phyloP scores from a whole-genome alignment of 106 monocot genomes.

The Dactylorhiza incarnata region DNA sequence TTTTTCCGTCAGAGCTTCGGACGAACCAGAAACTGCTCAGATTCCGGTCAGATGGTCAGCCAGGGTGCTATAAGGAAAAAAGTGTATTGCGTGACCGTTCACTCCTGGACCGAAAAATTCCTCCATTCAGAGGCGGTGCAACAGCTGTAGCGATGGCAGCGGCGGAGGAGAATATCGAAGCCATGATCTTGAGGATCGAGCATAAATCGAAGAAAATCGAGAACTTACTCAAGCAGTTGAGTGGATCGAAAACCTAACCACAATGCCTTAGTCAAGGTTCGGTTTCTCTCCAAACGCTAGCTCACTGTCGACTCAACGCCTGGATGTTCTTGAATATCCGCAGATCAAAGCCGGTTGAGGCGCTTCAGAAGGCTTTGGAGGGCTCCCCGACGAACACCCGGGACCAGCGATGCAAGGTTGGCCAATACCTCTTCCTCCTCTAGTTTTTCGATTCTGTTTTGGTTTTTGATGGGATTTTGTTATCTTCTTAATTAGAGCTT shows the following conservation, averaged over 20 bases:
- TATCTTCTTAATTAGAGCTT: neutral
- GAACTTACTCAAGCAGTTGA: slow-evolving; percentile 74
- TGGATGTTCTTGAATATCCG: neutral
- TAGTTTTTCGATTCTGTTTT: neutral
- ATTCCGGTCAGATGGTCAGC: too few relatives aligned
- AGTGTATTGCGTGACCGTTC: too few relatives aligned
- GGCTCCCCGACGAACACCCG: slow-evolving; percentile 66
- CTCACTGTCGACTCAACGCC: neutral
- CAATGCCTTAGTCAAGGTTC: neutral
- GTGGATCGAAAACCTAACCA: neutral
- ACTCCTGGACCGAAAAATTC: too few relatives aligned
- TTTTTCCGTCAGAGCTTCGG: too few relatives aligned
- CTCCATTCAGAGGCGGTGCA: neutral
- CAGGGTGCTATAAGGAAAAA: too few relatives aligned
- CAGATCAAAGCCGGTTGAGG: slow-evolving; percentile 89
- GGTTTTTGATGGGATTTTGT: neutral
- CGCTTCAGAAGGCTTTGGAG: slow-evolving; percentile 76
- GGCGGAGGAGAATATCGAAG: slow-evolving; percentile 65
- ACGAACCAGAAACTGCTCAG: too few relatives aligned
- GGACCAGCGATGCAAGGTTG: slow-evolving; percentile 92
- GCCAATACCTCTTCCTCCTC: neutral
- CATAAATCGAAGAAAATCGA: slow-evolving; percentile 93
- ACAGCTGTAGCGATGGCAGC: slow-evolving; percentile 10
- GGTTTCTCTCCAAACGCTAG: neutral
- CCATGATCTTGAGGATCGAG: slow-evolving; percentile 84